Conservation (phyloP, 1,139 yeast genomes). For the Protomyces pachydermus region DNA sequence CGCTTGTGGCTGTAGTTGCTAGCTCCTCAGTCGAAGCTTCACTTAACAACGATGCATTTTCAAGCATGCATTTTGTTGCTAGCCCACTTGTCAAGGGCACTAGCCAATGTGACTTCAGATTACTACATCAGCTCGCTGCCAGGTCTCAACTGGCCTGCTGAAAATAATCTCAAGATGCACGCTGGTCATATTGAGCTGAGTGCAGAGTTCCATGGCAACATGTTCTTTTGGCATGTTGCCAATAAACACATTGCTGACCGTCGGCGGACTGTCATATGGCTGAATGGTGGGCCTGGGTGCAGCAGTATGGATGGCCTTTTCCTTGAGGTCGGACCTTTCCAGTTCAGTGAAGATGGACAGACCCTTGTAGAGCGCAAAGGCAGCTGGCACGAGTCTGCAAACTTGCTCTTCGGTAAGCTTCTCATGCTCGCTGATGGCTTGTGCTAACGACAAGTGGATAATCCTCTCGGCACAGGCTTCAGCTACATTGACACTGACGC, state of each 20-base stretch:
- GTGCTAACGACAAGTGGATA: slow-evolving; percentile 54
- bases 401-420: slow-evolving; percentile 52
- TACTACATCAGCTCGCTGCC: slow-evolving; percentile 41
- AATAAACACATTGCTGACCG: slow-evolving; percentile 37
- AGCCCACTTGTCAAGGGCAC: neutral
- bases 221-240: slow-evolving; percentile 68
- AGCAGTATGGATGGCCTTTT: slow-evolving; percentile 97
- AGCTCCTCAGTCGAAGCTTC: neutral
- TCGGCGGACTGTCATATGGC: slow-evolving; percentile 55
- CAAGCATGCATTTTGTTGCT: neutral
- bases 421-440: neutral
- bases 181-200: slow-evolving; percentile 55
- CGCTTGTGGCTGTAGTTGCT: too few relatives aligned
- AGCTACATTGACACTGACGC: slow-evolving; percentile 51
- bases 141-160: slow-evolving; percentile 35
- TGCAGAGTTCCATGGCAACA: slow-evolving; percentile 53
- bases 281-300: slow-evolving; percentile 88
- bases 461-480: slow-evolving; percentile 93
- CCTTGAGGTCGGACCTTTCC: slow-evolving; percentile 86
- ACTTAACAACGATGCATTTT: neutral
- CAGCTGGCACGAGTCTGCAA: slow-evolving; percentile 78
- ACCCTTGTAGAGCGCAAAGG: slow-evolving; percentile 57
- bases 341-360: slow-evolving; percentile 47
- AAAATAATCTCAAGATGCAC: slow-evolving; percentile 41
- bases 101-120: slow-evolving; percentile 37